phyloP scores from a whole-genome alignment of 306 rosid species.

The Dryas octopetala region DNA sequence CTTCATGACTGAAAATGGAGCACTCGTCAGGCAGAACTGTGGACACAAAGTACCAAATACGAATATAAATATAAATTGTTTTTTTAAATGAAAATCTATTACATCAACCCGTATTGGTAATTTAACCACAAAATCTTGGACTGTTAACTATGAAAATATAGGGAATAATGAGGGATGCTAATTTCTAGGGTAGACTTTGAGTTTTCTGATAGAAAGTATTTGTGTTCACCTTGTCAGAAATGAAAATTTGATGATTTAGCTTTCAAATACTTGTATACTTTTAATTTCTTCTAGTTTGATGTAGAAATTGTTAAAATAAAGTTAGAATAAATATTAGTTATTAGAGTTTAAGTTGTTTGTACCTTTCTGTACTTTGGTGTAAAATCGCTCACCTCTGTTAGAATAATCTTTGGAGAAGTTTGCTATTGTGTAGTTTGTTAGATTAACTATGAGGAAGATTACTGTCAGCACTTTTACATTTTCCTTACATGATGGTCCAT shows the following conservation, averaged over 20 bases:
- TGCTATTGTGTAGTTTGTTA: background rate
- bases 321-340: background rate
- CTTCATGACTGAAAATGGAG: no score
- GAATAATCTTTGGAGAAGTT: background rate
- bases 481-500: background rate
- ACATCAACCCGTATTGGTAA: background rate
- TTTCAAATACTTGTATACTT: background rate
- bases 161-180: background rate
- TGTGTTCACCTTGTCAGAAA: background rate
- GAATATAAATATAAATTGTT: background rate
- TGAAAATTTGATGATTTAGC: background rate
- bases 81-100: background rate
- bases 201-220: no score
- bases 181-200: background rate
- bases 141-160: background rate
- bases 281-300: background rate
- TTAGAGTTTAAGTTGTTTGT: no score
- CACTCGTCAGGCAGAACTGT: background rate
- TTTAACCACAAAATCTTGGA: background rate
- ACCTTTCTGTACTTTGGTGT: background rate
- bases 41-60: background rate
- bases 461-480: background rate
- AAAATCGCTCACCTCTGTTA: background rate
- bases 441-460: background rate
- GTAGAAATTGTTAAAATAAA: background rate